These are phyloP conservation scores for Pythium utonaiense DNA, from an alignment of 352 stramenopile genomes.

Conservation along the genomic window DNA sequence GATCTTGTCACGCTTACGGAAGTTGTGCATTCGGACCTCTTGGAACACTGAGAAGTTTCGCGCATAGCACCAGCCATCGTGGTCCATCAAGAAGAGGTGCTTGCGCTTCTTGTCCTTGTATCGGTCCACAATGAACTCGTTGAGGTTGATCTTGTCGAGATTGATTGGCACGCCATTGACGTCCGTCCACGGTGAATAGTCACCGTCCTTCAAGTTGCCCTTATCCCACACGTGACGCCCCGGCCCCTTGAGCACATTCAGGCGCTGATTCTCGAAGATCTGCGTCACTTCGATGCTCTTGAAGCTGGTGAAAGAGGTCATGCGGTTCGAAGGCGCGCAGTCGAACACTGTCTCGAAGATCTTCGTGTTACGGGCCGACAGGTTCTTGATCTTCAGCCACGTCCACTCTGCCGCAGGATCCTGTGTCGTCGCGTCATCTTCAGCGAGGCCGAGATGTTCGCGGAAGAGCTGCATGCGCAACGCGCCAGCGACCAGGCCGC, in stretches of 20 bases:
- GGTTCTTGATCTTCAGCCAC: constrained; percentile 56
- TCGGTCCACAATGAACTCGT: constrained; percentile 77
- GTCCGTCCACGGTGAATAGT: constrained; percentile 84
- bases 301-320: constrained; percentile 75
- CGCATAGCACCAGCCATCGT: constrained; percentile 85
- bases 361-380: constrained; percentile 63
- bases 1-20: constrained; percentile 76
- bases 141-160: constrained; percentile 65
- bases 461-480: constrained; percentile 79
- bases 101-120: constrained; percentile 80
- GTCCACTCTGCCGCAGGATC: constrained; percentile 61
- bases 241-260: constrained; percentile 73
- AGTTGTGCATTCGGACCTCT: constrained; percentile 74
- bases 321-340: constrained; percentile 76
- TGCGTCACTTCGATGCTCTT: constrained; percentile 77
- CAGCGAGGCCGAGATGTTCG: constrained; percentile 69
- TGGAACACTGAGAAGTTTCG: constrained; percentile 88
- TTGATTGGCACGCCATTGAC: constrained; percentile 82
- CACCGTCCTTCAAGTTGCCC: constrained; percentile 72
- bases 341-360: constrained; percentile 84
- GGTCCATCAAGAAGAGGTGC: constrained; percentile 79
- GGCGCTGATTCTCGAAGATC: constrained; percentile 85
- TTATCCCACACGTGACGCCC: constrained; percentile 69
- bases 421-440: constrained; percentile 48
- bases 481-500: constrained; percentile 54